Evolutionary conservation across 768 basidiomycete genomes (phyloP).

Genomic region (Panaeolus papilionaceus): DNA sequence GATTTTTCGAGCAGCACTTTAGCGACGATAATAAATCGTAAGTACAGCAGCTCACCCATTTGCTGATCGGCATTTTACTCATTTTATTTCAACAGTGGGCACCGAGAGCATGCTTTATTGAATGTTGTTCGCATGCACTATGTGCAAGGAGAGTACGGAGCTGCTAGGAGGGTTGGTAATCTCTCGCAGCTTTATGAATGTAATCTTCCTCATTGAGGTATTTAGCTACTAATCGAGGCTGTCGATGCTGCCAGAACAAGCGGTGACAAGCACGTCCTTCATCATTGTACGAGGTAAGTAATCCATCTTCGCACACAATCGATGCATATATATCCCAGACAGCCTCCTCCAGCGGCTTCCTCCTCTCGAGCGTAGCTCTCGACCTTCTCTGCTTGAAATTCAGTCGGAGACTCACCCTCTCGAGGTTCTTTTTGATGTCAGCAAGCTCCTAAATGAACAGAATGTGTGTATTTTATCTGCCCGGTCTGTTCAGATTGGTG

Average conservation of each 20-base stretch:
- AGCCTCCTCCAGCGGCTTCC: slow-evolving; percentile 81
- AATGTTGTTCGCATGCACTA: slow-evolving; percentile 84
- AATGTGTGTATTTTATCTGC: slow-evolving; percentile 48
- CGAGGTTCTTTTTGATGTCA: slow-evolving; percentile 78
- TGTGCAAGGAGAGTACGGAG: slow-evolving; percentile 66
- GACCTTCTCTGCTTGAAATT: slow-evolving; percentile 69
- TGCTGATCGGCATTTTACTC: neutral
- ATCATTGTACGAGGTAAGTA: slow-evolving; percentile 77
- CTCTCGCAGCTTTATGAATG: neutral
- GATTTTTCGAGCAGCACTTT: slow-evolving; percentile 88
- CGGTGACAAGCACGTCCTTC: slow-evolving; percentile 73
- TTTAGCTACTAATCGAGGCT: slow-evolving; percentile 76
- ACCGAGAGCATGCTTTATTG: slow-evolving; percentile 81
- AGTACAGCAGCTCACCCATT: slow-evolving; percentile 34
- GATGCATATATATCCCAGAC: slow-evolving; percentile 11
- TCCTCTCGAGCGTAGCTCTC: slow-evolving; percentile 41
- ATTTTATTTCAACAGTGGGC: slow-evolving; percentile 51
- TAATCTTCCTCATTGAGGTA: slow-evolving; percentile 11
- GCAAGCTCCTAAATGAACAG: slow-evolving; percentile 73
- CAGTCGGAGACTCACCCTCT: slow-evolving; percentile 78
- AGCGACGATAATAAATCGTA: slow-evolving; percentile 83
- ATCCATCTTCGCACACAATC: neutral
- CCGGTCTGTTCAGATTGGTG: neutral
- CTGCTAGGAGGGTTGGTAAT: slow-evolving; percentile 64
- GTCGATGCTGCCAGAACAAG: slow-evolving; percentile 77